These are phyloP conservation scores for Hypericum androsaemum DNA, from an alignment of 345 rosid genomes.

Conservation along the genomic window DNA sequence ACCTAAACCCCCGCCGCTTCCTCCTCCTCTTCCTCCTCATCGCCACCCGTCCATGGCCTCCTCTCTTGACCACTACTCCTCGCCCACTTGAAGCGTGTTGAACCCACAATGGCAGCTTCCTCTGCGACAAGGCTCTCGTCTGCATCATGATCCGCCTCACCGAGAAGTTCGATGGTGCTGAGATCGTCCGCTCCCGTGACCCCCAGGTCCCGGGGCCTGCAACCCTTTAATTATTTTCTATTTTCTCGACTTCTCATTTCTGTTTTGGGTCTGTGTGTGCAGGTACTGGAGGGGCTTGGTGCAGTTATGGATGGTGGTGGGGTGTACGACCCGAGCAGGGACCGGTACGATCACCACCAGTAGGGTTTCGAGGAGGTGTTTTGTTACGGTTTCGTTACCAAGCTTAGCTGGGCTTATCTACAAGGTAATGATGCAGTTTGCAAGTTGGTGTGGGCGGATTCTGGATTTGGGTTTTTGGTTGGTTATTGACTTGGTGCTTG, in stretches of 20 bases:
- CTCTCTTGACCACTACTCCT: slow-evolving; percentile 34
- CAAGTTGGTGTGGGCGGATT: not conserved
- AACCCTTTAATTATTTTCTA: not conserved
- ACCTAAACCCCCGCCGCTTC: slow-evolving; percentile 11
- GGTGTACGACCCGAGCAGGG: slow-evolving; percentile 60
- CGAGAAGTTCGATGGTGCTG: slow-evolving; percentile 57
- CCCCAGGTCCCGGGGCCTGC: slow-evolving; percentile 39
- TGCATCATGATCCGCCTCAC: slow-evolving; percentile 98
- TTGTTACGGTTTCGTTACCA: slow-evolving; percentile 76
- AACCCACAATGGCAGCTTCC: slow-evolving; percentile 95
- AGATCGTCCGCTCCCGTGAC: slow-evolving; percentile 75
- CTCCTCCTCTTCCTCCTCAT: slow-evolving; percentile 18
- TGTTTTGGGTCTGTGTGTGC: slow-evolving; percentile 1
- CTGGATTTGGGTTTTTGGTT: not conserved
- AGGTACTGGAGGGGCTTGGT: slow-evolving; percentile 78
- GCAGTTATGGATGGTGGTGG: slow-evolving; percentile 97
- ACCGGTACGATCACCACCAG: slow-evolving; percentile 87
- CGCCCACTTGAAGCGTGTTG: slow-evolving; percentile 57
- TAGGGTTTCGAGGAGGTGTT: slow-evolving; percentile 79
- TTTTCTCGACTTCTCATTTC: not conserved
- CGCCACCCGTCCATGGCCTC: slow-evolving; percentile 29
- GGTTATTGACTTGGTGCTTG: not conserved
- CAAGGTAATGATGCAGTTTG: slow-evolving; percentile 39
- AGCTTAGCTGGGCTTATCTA: slow-evolving; percentile 93
- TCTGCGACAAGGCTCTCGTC: slow-evolving; percentile 96